Conservation (phyloP, 441 rosid species). For the Pelargonium australe region DNA sequence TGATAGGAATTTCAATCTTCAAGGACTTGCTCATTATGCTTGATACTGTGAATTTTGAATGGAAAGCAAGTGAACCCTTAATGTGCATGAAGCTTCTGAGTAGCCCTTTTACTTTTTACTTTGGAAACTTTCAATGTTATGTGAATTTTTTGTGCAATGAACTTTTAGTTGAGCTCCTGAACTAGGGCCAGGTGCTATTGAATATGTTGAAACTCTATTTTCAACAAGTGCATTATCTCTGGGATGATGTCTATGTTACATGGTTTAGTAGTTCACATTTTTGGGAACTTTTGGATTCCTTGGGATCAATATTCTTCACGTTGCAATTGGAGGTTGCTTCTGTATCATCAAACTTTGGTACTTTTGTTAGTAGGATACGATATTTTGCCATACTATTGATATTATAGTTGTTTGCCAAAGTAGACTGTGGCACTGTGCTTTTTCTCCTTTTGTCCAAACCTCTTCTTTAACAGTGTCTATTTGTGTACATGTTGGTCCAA, state of each 20-base stretch:
- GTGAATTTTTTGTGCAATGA: neutral
- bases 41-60: neutral
- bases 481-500: neutral
- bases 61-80: neutral
- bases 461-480: neutral
- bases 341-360: too few species aligned
- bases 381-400: neutral
- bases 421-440: neutral
- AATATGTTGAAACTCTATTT: neutral
- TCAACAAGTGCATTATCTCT: neutral
- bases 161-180: neutral
- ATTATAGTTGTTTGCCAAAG: neutral
- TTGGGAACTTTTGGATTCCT: neutral
- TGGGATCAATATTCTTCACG: neutral
- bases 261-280: neutral
- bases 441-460: neutral
- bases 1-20: neutral
- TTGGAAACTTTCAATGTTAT: neutral
- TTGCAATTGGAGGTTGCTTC: neutral
- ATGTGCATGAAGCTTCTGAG: neutral
- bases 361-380: neutral
- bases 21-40: neutral
- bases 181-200: neutral
- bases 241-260: constrained; percentile 2
- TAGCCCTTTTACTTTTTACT: neutral